phyloP scores from a whole-genome alignment of 2,329 filamentous ascomycete species.

The Periconia sp. region DNA sequence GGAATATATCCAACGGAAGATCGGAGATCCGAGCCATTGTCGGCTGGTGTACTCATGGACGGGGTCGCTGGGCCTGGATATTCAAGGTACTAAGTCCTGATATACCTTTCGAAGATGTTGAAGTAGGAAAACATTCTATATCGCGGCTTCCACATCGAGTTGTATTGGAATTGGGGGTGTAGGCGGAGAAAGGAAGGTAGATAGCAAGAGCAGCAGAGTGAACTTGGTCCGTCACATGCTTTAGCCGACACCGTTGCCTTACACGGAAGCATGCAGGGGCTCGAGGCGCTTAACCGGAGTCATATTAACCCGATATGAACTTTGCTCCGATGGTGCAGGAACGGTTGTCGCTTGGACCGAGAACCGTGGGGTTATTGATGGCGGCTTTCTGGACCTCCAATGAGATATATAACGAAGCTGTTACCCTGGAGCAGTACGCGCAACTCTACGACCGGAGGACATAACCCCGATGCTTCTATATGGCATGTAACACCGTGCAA shows the following conservation, averaged over 20 bases:
- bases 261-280: conserved; percentile 10
- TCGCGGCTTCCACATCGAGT: no score
- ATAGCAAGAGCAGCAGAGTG: conserved; percentile 9
- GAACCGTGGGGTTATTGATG: not conserved
- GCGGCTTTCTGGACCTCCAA: not conserved
- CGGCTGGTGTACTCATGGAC: not conserved
- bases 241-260: conserved; percentile 19
- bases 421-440: not conserved
- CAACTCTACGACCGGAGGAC: not conserved
- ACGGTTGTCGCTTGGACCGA: not conserved
- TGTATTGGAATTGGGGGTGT: conserved; percentile 13
- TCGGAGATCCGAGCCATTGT: conserved; percentile 24
- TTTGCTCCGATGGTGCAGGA: conserved; percentile 8
- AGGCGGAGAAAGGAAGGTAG: conserved; percentile 17
- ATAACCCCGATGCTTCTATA: not conserved
- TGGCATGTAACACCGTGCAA: not conserved
- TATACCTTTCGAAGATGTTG: conserved; percentile 5
- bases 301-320: conserved; percentile 21
- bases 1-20: conserved; percentile 19
- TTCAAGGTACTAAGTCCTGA: no score
- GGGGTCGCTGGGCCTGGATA: no score
- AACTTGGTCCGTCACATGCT: conserved; percentile 15
- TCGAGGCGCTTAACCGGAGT: conserved; percentile 11
- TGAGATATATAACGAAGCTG: not conserved
- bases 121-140: not conserved